A percentile compares a stretch with the other conserved stretches of the same genome.
These are phyloP conservation scores for Chaetothyriales sp. DNA, from an alignment of 2,329 filamentous ascomycete species.

Conservation along the genomic window DNA sequence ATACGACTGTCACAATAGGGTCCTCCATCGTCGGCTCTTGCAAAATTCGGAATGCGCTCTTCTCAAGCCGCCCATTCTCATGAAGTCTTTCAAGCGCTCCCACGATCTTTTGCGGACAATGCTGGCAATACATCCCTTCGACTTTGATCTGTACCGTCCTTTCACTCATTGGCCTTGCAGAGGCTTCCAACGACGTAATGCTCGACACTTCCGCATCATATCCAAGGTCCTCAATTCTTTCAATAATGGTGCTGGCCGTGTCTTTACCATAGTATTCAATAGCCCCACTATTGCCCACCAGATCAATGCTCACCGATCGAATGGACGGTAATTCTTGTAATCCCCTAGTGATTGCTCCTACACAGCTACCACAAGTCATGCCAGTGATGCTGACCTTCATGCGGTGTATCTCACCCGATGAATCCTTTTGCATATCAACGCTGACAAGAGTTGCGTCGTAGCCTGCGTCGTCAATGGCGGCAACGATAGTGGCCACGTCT, in stretches of 20 bases:
- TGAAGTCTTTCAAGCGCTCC: conserved; percentile 16
- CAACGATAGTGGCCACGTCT: conserved; percentile 32
- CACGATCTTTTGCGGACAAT: conserved; percentile 45
- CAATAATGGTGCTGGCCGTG: conserved; percentile 32
- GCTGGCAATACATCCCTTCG: conserved; percentile 60
- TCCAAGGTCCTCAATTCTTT: conserved; percentile 46
- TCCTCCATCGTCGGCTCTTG: conserved; percentile 43
- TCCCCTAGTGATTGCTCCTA: conserved; percentile 35
- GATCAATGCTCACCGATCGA: conserved; percentile 35
- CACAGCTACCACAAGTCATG: conserved; percentile 47
- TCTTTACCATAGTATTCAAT: conserved; percentile 37
- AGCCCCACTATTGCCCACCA: conserved; percentile 37
- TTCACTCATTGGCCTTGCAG: conserved; percentile 19
- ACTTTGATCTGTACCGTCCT: conserved; percentile 52
- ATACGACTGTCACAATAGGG: conserved; percentile 58
- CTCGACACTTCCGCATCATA: conserved; percentile 42
- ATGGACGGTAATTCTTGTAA: conserved; percentile 35
- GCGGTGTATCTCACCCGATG: conserved; percentile 17
- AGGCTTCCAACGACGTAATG: conserved; percentile 34
- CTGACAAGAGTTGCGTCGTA: conserved; percentile 34
- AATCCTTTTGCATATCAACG: conserved; percentile 9
- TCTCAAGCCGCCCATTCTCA: conserved; percentile 33
- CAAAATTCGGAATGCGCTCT: conserved; percentile 35
- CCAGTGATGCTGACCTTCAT: conserved; percentile 40
- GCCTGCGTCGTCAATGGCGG: conserved; percentile 38